Evolutionary conservation across 768 basidiomycete genomes (phyloP).

Genomic region (Gloeopeniophorella convolvens): DNA sequence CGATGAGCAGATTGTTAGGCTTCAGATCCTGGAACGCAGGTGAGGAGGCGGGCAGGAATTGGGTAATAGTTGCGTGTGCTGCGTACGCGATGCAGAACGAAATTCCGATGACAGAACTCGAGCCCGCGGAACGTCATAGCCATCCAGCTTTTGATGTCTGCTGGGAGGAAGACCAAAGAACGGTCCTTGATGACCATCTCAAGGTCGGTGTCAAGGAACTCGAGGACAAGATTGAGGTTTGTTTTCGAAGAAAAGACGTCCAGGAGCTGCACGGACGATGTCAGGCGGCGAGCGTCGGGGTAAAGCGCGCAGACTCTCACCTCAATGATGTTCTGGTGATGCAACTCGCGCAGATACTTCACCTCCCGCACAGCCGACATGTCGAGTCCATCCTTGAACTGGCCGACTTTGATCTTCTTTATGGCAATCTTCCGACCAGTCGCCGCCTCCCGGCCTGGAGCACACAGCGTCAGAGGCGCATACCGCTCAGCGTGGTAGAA

Average conservation of each 20-base stretch:
- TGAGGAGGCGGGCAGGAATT: neutral
- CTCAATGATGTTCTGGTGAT: constrained; percentile 93
- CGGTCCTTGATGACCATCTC: constrained; percentile 97
- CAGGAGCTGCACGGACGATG: constrained; percentile 57
- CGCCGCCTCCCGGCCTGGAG: constrained; percentile 60
- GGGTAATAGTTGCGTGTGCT: neutral
- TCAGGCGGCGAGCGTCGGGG: neutral
- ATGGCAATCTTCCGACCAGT: constrained; percentile 88
- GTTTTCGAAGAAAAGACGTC: constrained; percentile 97
- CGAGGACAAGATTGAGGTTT: constrained; percentile 94
- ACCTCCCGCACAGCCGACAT: constrained; percentile 99
- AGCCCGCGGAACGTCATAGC: constrained; percentile 95
- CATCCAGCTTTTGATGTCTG: constrained; percentile 99
- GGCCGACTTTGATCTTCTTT: constrained; percentile 96
- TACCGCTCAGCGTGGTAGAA: constrained; percentile 11
- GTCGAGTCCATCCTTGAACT: constrained; percentile 96
- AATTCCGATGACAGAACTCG: constrained; percentile 97
- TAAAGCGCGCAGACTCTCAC: constrained; percentile 34
- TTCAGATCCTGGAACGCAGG: constrained; percentile 73
- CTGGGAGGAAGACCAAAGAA: constrained; percentile 83
- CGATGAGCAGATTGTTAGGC: constrained; percentile 95
- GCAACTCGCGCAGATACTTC: constrained; percentile 90
- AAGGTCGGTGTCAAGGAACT: constrained; percentile 93
- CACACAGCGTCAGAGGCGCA: constrained; percentile 2
- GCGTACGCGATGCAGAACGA: constrained; percentile 83